Conservation (phyloP, 257 asterid species). For the Ophiorrhiza pumila region DNA sequence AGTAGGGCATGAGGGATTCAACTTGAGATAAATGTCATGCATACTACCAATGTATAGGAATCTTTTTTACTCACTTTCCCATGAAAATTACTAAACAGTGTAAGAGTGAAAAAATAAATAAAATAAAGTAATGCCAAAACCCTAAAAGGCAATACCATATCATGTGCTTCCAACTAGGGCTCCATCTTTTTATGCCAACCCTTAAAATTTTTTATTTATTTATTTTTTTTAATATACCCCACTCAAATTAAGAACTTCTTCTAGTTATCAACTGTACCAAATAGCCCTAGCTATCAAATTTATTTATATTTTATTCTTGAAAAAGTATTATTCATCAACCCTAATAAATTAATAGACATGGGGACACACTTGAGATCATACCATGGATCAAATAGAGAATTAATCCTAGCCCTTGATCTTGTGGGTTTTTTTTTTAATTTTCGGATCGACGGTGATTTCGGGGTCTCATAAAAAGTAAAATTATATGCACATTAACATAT, state of each 20-base stretch:
- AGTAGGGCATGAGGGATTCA: background rate
- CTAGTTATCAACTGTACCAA: conserved; percentile 14
- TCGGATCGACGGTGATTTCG: background rate
- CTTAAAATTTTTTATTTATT: conserved; percentile 25
- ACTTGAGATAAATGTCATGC: background rate
- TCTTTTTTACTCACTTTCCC: conserved; percentile 23
- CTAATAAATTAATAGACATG: background rate
- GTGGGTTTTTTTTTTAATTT: background rate
- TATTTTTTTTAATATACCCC: background rate
- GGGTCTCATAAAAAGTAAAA: background rate
- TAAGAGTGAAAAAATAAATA: conserved; percentile 26
- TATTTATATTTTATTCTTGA: background rate
- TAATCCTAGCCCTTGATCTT: background rate
- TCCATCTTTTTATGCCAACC: conserved; percentile 62
- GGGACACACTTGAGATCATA: background rate
- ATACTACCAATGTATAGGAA: conserved; percentile 19
- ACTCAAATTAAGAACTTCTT: background rate
- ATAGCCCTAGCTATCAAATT: background rate
- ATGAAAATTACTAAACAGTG: conserved; percentile 17
- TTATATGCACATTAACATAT: background rate
- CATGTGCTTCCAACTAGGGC: conserved; percentile 76
- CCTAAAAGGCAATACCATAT: conserved; percentile 43
- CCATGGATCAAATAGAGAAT: background rate
- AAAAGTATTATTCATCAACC: background rate
- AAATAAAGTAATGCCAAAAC: conserved; percentile 35